Evolutionary conservation across 2,329 filamentous ascomycete genomes (phyloP), one percentile per base, ranked within the genome.

Genomic region (Penicillium sp.): DNA sequence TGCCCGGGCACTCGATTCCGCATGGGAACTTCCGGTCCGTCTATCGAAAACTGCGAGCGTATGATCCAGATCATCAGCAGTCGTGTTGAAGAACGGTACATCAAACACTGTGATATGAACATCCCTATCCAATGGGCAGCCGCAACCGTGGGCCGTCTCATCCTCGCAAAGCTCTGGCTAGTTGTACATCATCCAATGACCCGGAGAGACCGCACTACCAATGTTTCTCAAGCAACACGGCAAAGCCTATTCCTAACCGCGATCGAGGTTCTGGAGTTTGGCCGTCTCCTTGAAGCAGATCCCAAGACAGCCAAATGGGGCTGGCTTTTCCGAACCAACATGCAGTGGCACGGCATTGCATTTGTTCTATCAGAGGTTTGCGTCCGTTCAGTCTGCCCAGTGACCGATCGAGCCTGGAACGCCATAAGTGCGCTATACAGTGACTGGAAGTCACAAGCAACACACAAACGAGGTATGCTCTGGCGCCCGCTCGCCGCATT

Each of bases 101-200:
- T 86, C 18, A 72, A 73, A 33, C 76, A 85, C 52, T 80, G 80
- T 48, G 71, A 82, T 52, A 77, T 79, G 65, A 74, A 58, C 16
- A 71, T 83, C 42, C 78, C 82, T 0, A 74, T 90, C 1, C 86
- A 86, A 58, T 90, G 87, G 86, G 83, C 89, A 23, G 83, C 83
- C 7, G 86, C 84, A 3, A 88, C 88, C 24, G 79, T 90, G 21
- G 82, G 85, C 3, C 83, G 88, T 9, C 78, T 93, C 28, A 85
- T 92, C 58, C 83, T 92, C 74, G 86, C 87, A 48, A 93, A 92
- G 72, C 85, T 92, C 78, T 90, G 87, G 76, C 79, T 94, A 31
- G 82, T 92, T 55, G 82, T 91, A 2, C 89, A 93, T 65, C 87
- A 93, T 62, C 89, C 89, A 0, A 81, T 88, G 64, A 84, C 89